Base-by-base conservation (phyloP, 371 early-diverging fungal genomes). In the Saksenaea oblongispora region DNA sequence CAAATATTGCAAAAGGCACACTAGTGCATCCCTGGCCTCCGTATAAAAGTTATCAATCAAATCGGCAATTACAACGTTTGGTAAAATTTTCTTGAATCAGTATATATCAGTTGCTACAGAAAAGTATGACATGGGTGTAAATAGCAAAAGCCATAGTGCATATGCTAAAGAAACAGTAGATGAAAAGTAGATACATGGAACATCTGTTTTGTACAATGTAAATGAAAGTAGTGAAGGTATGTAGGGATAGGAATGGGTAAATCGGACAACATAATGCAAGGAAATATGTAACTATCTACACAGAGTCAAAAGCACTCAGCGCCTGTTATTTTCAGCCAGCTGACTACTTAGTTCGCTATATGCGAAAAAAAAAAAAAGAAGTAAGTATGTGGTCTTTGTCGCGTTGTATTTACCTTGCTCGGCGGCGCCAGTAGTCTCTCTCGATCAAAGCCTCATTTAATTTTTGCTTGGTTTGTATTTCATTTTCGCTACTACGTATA, bases 391-490 rank as follows among this genome's bases (percentile, higher is more conserved):
- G 3, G 14, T 5, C 2, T 34, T 27, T 36, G n/a, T 54, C 14
- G 34, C 4, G 8, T 37, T 14, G 13, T 2, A 14, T 24, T 44
- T 66, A 67, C 67, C 65, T 65, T 44, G 68, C 65, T 15, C 59
- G 61, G 10, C 67, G 67, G 26, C 62, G 64, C 70, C 65, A 67
- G 27, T 62, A 65, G 37, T 73, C 67, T 22, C 67, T 62, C 24
- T 69, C 67, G 14, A 53, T 60, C 17, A 64, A 54, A 18, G 59
- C 66, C 22, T 61, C 63, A 24, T 47, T 58, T 5, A 70, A 28
- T 18, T 54, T 66, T 34, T 63, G 70, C 37, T 59, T 64, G 5
- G 59, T 37, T 24, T 63, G 59, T 11, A 39, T 58, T 14, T 63
- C 71, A 10, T 54, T 27, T 14, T 63, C 15, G 24, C 24, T 54